Evolutionary conservation across 805 yeast species (phyloP).

Genomic region (Candida multigemmis): DNA sequence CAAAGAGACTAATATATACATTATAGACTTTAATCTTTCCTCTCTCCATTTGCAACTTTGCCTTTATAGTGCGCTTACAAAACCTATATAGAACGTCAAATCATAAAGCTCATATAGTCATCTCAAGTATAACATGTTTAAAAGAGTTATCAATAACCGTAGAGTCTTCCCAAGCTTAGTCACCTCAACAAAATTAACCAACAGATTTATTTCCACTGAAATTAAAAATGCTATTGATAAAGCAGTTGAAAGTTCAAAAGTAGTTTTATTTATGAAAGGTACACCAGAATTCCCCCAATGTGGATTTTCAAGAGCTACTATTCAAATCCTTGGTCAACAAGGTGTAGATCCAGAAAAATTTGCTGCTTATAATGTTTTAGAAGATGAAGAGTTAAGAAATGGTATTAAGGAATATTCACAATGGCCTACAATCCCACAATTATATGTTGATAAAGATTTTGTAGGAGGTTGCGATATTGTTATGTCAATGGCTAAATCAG

Average conservation of each 20-base stretch:
- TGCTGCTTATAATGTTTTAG: constrained; percentile 94
- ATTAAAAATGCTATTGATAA: constrained; percentile 76
- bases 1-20: too few species aligned
- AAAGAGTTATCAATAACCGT: background rate
- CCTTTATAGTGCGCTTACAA: too few species aligned
- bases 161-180: too few species aligned
- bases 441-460: constrained; percentile 84
- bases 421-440: constrained; percentile 99
- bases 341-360: constrained; percentile 95
- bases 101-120: too few species aligned
- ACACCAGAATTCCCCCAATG: constrained; percentile 97
- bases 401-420: constrained; percentile 93
- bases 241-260: constrained; percentile 86
- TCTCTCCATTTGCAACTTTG: too few species aligned
- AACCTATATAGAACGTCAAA: too few species aligned
- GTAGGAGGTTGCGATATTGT: constrained; percentile 97
- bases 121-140: background rate
- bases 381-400: constrained; percentile 86
- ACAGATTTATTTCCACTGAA: constrained; percentile 67
- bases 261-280: constrained; percentile 96
- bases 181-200: background rate
- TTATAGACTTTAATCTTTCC: too few species aligned
- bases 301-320: constrained; percentile 94
- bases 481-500: constrained; percentile 80
- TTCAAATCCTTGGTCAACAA: constrained; percentile 86